These are phyloP conservation scores for Ustilago curta DNA, from an alignment of 1,284 basidiomycete species.

Conservation along the genomic window DNA sequence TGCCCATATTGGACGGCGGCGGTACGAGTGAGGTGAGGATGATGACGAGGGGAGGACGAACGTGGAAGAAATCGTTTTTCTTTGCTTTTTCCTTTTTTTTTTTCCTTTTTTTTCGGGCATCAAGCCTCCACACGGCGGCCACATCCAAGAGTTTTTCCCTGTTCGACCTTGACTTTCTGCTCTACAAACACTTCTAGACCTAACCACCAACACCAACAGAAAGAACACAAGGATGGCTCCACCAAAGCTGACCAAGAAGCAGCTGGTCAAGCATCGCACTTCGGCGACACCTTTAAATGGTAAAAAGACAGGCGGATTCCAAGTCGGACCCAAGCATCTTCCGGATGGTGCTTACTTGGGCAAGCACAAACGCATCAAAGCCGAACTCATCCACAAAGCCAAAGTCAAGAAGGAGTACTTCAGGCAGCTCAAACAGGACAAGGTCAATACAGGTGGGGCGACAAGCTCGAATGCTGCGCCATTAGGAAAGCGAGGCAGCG, in stretches of 20 bases:
- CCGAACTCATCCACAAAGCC: slow-evolving; percentile 72
- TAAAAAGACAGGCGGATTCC: slow-evolving; percentile 56
- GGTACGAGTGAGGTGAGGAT: not conserved
- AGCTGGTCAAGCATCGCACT: slow-evolving; percentile 61
- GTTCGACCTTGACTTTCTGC: not conserved
- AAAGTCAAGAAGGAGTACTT: slow-evolving; percentile 73
- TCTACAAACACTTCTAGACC: not conserved
- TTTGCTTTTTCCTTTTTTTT: not conserved
- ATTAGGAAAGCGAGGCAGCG: slow-evolving; percentile 32
- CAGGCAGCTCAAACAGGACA: slow-evolving; percentile 71
- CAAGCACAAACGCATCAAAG: slow-evolving; percentile 73
- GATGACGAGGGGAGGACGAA: not conserved
- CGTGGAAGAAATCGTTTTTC: not conserved
- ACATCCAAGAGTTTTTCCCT: not conserved
- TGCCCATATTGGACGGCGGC: slow-evolving; percentile 53
- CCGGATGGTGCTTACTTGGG: slow-evolving; percentile 67
- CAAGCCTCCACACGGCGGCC: slow-evolving; percentile 11
- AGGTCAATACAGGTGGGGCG: slow-evolving; percentile 24
- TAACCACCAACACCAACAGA: not conserved
- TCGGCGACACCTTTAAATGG: slow-evolving; percentile 22
- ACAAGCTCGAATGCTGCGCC: slow-evolving; percentile 28
- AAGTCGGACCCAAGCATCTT: slow-evolving; percentile 63
- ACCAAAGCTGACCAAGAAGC: slow-evolving; percentile 48
- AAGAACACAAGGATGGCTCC: slow-evolving; percentile 18
- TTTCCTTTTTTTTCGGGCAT: not conserved